Evolutionary conservation across 768 basidiomycete genomes (phyloP).

Genomic region (Amanita pseudoporphyria): DNA sequence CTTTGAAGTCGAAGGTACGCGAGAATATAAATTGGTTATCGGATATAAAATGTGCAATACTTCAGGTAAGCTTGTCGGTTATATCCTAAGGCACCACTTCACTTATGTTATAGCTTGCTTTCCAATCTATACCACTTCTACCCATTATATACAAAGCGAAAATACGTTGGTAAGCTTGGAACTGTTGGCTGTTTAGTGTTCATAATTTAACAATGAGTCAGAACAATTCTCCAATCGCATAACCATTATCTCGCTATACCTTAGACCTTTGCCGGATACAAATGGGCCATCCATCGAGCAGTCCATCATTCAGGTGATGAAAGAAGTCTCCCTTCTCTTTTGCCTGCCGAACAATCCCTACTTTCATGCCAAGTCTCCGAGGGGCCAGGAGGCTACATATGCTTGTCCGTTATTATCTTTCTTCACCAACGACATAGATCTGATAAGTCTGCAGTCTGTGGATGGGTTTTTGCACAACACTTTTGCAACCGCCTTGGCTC

Average conservation of each 20-base stretch:
- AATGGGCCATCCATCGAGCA: constrained; percentile 88
- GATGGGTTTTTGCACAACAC: constrained; percentile 97
- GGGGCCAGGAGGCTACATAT: constrained; percentile 87
- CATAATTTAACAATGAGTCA: constrained; percentile 14
- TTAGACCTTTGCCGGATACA: constrained; percentile 77
- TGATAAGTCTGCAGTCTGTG: constrained; percentile 64
- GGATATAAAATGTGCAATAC: constrained; percentile 92
- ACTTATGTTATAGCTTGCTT: constrained; percentile 47
- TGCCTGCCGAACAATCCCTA: constrained; percentile 92
- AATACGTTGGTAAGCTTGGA: constrained; percentile 73
- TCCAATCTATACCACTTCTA: constrained; percentile 98
- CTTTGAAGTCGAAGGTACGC: constrained; percentile 88
- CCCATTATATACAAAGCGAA: constrained; percentile 89
- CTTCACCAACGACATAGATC: not conserved
- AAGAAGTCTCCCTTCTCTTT: constrained; percentile 90
- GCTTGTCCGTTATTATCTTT: constrained; percentile 46
- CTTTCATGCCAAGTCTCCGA: constrained; percentile 53
- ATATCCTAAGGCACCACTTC: not conserved
- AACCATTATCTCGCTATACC: constrained; percentile 91
- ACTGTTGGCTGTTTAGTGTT: not conserved
- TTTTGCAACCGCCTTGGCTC: constrained; percentile 94
- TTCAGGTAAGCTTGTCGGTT: constrained; percentile 43
- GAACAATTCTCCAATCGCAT: constrained; percentile 98
- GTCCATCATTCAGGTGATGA: constrained; percentile 97
- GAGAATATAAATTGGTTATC: constrained; percentile 90